phyloP scores from a whole-genome alignment of 1,284 basidiomycete species.

The Cryptococcus sp. region DNA sequence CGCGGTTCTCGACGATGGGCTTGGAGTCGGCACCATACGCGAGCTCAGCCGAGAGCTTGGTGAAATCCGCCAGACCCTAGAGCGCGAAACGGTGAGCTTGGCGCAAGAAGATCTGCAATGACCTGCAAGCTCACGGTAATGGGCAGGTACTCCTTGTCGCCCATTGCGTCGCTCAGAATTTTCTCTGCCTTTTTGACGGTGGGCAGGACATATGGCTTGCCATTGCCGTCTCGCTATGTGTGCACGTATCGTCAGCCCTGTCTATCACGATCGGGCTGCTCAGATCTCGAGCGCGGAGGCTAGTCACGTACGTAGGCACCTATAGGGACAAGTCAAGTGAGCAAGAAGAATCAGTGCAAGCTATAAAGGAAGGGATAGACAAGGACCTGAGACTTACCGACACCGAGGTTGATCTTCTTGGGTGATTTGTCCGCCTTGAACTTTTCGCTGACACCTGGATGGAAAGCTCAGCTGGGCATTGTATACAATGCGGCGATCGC shows the following conservation, averaged over 20 bases:
- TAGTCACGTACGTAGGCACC: slow-evolving; percentile 45
- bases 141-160: slow-evolving; percentile 97
- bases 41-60: slow-evolving; percentile 82
- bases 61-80: slow-evolving; percentile 75
- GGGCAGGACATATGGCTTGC: slow-evolving; percentile 92
- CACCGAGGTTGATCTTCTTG: slow-evolving; percentile 96
- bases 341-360: slow-evolving; percentile 27
- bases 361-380: neutral
- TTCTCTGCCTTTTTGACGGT: slow-evolving; percentile 78
- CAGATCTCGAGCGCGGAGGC: neutral
- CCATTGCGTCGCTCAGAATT: slow-evolving; percentile 63
- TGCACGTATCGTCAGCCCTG: neutral
- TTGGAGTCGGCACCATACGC: slow-evolving; percentile 85
- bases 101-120: neutral
- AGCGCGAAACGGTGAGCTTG: neutral
- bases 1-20: slow-evolving; percentile 73
- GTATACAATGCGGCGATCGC: slow-evolving; percentile 4
- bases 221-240: slow-evolving; percentile 82
- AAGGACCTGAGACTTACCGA: slow-evolving; percentile 60
- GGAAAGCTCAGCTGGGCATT: neutral
- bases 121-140: slow-evolving; percentile 64
- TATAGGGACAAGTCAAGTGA: slow-evolving; percentile 4
- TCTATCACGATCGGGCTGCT: slow-evolving; percentile 5
- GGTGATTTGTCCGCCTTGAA: slow-evolving; percentile 82
- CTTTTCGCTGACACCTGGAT: slow-evolving; percentile 48